Evolutionary conservation across 768 basidiomycete species (phyloP), one percentile per base, ranked within the genome.

Genomic region (Boletus rubroflammeus): DNA sequence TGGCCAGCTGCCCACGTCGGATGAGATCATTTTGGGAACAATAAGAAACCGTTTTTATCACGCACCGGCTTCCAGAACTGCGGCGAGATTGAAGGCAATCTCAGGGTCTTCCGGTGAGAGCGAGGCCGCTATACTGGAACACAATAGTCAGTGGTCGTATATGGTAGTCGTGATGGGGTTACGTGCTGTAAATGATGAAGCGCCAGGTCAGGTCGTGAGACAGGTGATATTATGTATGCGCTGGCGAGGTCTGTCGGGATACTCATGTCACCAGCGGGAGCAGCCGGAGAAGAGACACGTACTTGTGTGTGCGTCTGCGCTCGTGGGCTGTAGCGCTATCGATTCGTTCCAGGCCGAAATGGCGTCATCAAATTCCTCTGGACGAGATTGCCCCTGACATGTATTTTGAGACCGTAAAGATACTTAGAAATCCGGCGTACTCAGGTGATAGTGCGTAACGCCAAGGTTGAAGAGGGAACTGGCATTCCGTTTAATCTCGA

Each of bases 231-330:
- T 65, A 93, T 87, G 73, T 93, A 93, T 62, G 91, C 91, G 68
- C 88, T 92, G 49, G 92, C 91, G 45, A 93, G 77, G 74, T 93
- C 90, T 93, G 63, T 57, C 53, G 61, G 56, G 57, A 59, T 56
- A 41, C 53, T 60, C 60, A 56, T 63, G 58, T 64, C 62, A 57
- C 36, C 58, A 48, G 51, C 58, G 54, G 57, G 41, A 48, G 51
- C 29, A 54, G 47, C 57, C 55, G 53, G 63, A 43, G 59, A 62
- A 58, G 45, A 59, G 54, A 51, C 44, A 76, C 82, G 57, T 69
- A 92, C 92, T 93, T 35, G 88, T 92, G 72, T 94, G 92, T 29
- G 90, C 83, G 68, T 93, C 91, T 25, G 92, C 80, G 63, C 88
- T 92, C 50, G 85, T 81, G 34, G 92, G 92, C 60, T 93, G 88